These are phyloP conservation scores for Protomyces macrosporus DNA, from an alignment of 1,139 yeast species.

Conservation along the genomic window DNA sequence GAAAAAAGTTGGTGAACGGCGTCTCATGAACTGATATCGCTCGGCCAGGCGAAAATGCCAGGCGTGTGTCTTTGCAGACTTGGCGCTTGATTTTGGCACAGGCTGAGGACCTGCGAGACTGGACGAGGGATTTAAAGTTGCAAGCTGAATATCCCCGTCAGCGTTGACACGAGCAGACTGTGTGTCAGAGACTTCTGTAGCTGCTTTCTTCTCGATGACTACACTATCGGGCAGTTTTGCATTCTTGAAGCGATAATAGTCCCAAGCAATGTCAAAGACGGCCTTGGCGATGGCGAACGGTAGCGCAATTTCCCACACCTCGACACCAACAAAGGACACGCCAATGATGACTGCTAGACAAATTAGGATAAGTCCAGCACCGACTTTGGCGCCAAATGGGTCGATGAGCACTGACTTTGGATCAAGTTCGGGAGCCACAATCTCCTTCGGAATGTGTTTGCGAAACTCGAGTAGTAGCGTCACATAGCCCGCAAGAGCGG, in stretches of 20 bases:
- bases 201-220: background rate
- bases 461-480: conserved; percentile 10
- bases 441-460: conserved; percentile 15
- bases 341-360: conserved; percentile 23
- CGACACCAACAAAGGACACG: conserved; percentile 24
- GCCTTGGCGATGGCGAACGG: conserved; percentile 23
- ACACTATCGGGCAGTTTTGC: conserved; percentile 4
- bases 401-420: conserved; percentile 22
- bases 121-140: background rate
- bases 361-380: conserved; percentile 2
- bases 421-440: conserved; percentile 24
- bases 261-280: conserved; percentile 23
- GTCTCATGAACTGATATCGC: background rate
- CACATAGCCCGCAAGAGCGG: conserved; percentile 15
- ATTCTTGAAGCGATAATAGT: conserved; percentile 14
- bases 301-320: conserved; percentile 24
- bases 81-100: background rate
- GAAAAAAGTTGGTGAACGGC: conserved; percentile 12
- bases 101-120: background rate
- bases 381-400: conserved; percentile 24
- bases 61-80: background rate
- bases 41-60: background rate
- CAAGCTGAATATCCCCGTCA: background rate
- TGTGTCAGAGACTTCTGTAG: background rate
- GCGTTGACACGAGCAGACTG: background rate